These are phyloP conservation scores for Trichoderma harzianum DNA, from an alignment of 2,329 filamentous ascomycete species.

Conservation along the genomic window DNA sequence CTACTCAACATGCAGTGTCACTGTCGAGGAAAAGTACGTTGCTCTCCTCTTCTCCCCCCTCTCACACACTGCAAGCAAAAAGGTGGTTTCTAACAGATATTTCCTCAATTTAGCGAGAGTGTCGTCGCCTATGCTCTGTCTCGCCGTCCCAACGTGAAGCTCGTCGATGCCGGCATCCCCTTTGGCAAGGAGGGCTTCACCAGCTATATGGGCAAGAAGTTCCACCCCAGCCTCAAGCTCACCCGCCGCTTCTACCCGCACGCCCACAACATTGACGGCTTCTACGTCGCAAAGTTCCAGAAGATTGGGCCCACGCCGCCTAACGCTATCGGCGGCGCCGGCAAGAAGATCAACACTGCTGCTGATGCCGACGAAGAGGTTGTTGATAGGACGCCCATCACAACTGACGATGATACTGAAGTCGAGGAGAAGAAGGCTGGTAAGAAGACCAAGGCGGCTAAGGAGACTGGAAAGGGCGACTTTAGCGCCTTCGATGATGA, in stretches of 20 bases:
- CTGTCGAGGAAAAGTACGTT: constrained; percentile 70
- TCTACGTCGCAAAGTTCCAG: constrained; percentile 97
- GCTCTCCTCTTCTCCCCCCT: background rate
- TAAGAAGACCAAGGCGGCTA: background rate
- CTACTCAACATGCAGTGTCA: constrained; percentile 95
- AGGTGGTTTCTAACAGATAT: background rate
- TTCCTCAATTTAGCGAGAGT: constrained; percentile 51
- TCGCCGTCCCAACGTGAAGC: constrained; percentile 87
- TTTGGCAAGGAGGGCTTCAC: constrained; percentile 95
- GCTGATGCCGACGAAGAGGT: constrained; percentile 38
- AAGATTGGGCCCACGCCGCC: constrained; percentile 77
- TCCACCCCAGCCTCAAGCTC: constrained; percentile 79
- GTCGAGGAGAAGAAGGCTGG: constrained; percentile 31
- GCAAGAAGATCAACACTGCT: constrained; percentile 32
- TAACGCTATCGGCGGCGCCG: constrained; percentile 36
- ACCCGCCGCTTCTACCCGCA: constrained; percentile 87
- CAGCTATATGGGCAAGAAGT: constrained; percentile 85
- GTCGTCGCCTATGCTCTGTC: constrained; percentile 91
- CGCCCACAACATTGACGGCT: constrained; percentile 92
- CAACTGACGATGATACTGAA: constrained; percentile 44
- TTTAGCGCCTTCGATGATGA: constrained; percentile 75
- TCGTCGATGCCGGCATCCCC: constrained; percentile 84
- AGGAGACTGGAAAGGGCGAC: constrained; percentile 40
- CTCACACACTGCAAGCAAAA: background rate
- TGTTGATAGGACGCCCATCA: constrained; percentile 68